These are phyloP conservation scores for Blastobotrys malaysiensis DNA, from an alignment of 1,139 yeast species.

Conservation along the genomic window DNA sequence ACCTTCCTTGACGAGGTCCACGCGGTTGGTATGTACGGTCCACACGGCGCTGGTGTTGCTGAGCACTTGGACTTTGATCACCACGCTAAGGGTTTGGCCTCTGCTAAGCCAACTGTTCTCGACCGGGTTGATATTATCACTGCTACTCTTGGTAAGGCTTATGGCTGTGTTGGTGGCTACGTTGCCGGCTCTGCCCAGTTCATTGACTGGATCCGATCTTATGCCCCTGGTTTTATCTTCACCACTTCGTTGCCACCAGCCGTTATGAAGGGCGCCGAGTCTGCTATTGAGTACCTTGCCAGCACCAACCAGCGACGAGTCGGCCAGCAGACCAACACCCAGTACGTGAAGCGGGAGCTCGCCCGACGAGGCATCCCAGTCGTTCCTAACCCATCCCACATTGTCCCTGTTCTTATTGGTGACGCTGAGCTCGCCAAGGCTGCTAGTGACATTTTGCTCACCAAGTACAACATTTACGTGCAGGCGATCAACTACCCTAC, in stretches of 20 bases:
- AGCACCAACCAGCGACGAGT: conserved; percentile 71
- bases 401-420: conserved; percentile 91
- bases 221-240: conserved; percentile 95
- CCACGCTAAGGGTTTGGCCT: conserved; percentile 58
- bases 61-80: conserved; percentile 88
- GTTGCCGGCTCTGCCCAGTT: conserved; percentile 81
- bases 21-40: conserved; percentile 98
- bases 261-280: conserved; percentile 92
- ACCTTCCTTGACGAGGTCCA: conserved; percentile 98
- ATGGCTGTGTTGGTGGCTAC: conserved; percentile 96
- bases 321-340: conserved; percentile 78
- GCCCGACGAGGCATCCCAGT: conserved; percentile 80
- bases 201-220: conserved; percentile 93
- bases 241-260: conserved; percentile 96
- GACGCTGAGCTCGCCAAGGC: conserved; percentile 87
- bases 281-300: conserved; percentile 83
- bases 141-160: conserved; percentile 96
- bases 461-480: conserved; percentile 82
- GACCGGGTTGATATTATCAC: conserved; percentile 93
- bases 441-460: conserved; percentile 84
- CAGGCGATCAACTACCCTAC: conserved; percentile 99
- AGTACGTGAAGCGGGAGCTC: conserved; percentile 73
- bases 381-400: conserved; percentile 95
- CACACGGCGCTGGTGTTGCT: conserved; percentile 99
- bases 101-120: conserved; percentile 52